Conservation (phyloP, 2,329 filamentous ascomycete species). For the Fusarium sp. region DNA sequence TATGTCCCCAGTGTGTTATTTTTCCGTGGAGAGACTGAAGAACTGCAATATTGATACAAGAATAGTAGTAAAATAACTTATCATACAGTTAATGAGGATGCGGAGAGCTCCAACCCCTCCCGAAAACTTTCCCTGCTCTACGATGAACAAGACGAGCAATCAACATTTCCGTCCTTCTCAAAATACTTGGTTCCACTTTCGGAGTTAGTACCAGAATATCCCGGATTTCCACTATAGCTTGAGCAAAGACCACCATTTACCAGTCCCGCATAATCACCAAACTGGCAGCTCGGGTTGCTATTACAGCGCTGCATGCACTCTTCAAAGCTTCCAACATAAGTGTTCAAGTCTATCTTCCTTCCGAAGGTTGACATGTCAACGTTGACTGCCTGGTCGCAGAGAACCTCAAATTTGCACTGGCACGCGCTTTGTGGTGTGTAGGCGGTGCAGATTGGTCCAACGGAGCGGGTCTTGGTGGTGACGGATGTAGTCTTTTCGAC, state of each 20-base stretch:
- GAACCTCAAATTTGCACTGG: neutral
- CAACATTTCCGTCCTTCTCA: neutral
- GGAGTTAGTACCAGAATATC: accelerated
- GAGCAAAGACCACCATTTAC: neutral
- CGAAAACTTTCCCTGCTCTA: neutral
- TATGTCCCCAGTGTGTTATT: accelerated
- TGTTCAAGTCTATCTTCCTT: neutral
- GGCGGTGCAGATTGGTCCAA: neutral
- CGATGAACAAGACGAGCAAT: neutral
- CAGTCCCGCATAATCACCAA: neutral
- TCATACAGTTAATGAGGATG: accelerated
- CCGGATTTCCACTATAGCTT: neutral
- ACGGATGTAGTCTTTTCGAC: neutral
- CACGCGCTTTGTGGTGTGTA: neutral
- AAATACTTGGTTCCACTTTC: neutral
- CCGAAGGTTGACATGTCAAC: accelerated
- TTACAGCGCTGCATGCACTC: neutral
- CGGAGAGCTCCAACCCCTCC: accelerated
- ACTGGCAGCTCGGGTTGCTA: neutral
- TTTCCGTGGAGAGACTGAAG: too few species aligned
- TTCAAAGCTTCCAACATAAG: neutral
- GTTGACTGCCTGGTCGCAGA: accelerated
- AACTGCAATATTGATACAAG: accelerated
- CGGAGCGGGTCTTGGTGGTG: neutral
- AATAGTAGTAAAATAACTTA: accelerated